Base-by-base conservation (phyloP, 352 stramenopile genomes). In the Phytophthora fragariae region DNA sequence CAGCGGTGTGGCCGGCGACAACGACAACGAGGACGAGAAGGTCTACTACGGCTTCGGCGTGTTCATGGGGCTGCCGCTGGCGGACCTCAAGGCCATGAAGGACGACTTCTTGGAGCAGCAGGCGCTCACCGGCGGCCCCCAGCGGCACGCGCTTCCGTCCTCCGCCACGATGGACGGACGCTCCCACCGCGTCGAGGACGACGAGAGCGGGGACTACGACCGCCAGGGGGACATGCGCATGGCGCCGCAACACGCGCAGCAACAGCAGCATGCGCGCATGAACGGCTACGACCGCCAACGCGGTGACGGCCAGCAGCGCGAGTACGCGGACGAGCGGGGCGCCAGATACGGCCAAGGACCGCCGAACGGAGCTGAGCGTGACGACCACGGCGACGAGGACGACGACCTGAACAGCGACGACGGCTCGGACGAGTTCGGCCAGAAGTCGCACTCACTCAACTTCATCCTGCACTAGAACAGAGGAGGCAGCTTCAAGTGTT, bases 1-100 rank as follows among this genome's bases (percentile, higher is more conserved):
- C 3, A 53, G 65, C 35, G 64, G 70, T 24, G 76, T 88, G 9
- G 71, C 69, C 24, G 77, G 87, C 55, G 83, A 91, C 50, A 89
- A 85, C 65, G 86, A 92, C 50, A 89, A 81, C 59, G 88, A 95
- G 57, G 83, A 93, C 57, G 85, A 95, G 66, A 93, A 96, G 75
- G 80, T 96, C 1, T 96, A 96, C 85, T 96, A 96, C 77, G 89
- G 89, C 58, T 96, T 96, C 52, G 89, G 89, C 58, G 89, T 96
- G 39, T 96, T 96, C 74, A 96, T 96, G 86, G 89, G 89, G 0
- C 80, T 96, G 49, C 84, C 88, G 35, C 80, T 96, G 55, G 82
- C 85, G n/a, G 89, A 94, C 52, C 80, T 96, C 56, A 94, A 93
- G 62, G 85, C 83, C 59, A 93, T 95, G 83, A 93, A 92, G 76